A percentile compares a stretch with the other conserved stretches of the same genome.
phyloP scores from a whole-genome alignment of 768 basidiomycete genomes.

The Gyrodon lividus region DNA sequence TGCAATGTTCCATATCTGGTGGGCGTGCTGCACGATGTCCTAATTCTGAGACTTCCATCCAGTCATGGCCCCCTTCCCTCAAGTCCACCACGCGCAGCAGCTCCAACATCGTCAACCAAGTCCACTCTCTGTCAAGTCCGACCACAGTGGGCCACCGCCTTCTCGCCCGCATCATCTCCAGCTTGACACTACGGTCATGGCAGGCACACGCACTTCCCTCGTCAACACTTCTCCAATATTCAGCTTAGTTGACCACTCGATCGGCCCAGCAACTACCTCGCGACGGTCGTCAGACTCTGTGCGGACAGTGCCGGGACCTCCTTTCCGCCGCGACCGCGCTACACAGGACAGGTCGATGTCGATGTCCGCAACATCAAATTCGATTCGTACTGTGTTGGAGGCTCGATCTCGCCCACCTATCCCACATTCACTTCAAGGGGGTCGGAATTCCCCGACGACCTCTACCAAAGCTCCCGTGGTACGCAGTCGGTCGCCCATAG shows the following conservation, averaged over 20 bases:
- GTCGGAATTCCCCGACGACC: constrained; percentile 36
- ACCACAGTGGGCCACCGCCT: constrained; percentile 33
- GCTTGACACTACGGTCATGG: constrained; percentile 52
- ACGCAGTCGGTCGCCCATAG: constrained; percentile 61
- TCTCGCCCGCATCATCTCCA: constrained; percentile 53
- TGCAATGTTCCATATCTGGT: constrained; percentile 28
- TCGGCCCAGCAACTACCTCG: constrained; percentile 24
- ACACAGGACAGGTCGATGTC: constrained; percentile 74
- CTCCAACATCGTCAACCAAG: constrained; percentile 32
- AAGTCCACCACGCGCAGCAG: constrained; percentile 23
- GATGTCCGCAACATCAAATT: constrained; percentile 60
- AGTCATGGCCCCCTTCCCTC: constrained; percentile 28
- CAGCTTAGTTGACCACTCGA: constrained; percentile 36
- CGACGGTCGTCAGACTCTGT: constrained; percentile 73
- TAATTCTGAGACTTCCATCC: constrained; percentile 20
- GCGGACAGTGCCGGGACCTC: constrained; percentile 53
- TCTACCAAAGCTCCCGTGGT: constrained; percentile 37
- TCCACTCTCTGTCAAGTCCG: constrained; percentile 41
- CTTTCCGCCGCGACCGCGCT: constrained; percentile 57
- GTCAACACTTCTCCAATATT: constrained; percentile 45
- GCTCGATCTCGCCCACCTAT: constrained; percentile 35
- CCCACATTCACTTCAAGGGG: constrained; percentile 37
- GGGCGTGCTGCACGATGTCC: constrained; percentile 25
- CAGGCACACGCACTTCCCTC: constrained; percentile 41
- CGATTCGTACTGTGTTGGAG: constrained; percentile 48